A percentile compares a stretch with the other conserved stretches of the same genome.
These are phyloP conservation scores for Malus sylvestris DNA, from an alignment of 306 rosid species.

Conservation along the genomic window DNA sequence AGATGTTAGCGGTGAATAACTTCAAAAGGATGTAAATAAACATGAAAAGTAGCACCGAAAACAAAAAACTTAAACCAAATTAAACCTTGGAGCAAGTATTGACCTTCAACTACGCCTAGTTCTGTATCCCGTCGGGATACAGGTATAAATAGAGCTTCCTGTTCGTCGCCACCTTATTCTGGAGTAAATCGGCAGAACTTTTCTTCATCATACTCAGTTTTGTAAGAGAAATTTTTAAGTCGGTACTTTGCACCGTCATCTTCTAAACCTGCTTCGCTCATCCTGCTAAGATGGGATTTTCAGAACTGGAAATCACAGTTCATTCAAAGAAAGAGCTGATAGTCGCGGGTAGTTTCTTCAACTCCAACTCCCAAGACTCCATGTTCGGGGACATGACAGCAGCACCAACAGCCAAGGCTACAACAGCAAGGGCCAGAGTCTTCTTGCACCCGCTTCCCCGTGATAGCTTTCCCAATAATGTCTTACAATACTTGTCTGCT, in stretches of 20 bases:
- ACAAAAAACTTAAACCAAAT: conserved; percentile 32
- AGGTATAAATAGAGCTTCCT: conserved; percentile 35
- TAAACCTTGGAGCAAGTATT: conserved; percentile 31
- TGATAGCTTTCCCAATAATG: conserved; percentile 46
- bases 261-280: conserved; percentile 18
- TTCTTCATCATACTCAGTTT: conserved; percentile 16
- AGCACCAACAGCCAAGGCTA: conserved; percentile 62
- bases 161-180: conserved; percentile 32
- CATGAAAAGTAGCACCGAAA: conserved; percentile 1
- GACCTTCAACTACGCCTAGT: conserved; percentile 36
- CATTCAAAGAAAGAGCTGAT: conserved; percentile 23
- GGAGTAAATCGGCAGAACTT: conserved; percentile 24
- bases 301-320: not conserved
- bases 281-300: not conserved
- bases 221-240: conserved; percentile 13
- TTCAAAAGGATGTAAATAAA: conserved; percentile 5
- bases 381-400: conserved; percentile 45
- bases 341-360: conserved; percentile 45
- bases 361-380: conserved; percentile 41
- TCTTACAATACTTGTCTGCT: conserved; percentile 65
- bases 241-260: conserved; percentile 28
- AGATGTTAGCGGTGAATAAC: conserved; percentile 25
- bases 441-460: conserved; percentile 53
- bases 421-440: conserved; percentile 41
- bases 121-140: conserved; percentile 20